Base-by-base conservation (phyloP, 108 stramenopile genomes). In the Nitzschia putrida region DNA sequence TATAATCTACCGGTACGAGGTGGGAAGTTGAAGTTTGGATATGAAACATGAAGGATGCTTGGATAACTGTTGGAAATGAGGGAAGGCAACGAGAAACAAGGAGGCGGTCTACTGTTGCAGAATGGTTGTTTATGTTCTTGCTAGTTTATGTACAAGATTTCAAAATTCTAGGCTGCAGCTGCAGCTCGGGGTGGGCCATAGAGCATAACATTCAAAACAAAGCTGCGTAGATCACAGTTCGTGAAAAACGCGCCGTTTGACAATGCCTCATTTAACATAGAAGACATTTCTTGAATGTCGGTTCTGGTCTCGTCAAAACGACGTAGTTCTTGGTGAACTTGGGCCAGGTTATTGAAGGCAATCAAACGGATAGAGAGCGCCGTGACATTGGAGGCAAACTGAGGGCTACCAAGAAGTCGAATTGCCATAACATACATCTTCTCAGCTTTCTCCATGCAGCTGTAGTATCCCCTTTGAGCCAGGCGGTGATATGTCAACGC, bases 401-500 rank as follows among this genome's bases (percentile, higher is more conserved):
- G 37, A 3, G 61, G 44, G 8, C n/a, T 7, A 39, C 44, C 23
- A 16, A 63, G 20, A 14, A 63, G 23, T 24, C 40, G 61, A 18
- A 63, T 14, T 1, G 61, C 61, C 44, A 63, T 44, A 20, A 0
- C 2, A 23, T 63, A 63, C 42, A 63, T 44, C 11, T 38, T 63
- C 44, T 44, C 61, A 18, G 61, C 61, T 43, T 63, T 63, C 12
- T 11, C 18, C 14, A 47, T 11, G n/a, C 18, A 63, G 10, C 21
- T 9, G 9, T 16, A 38, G 24, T 63, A 20, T 5, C 61, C 44
- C 61, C 23, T 44, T 22, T 13, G 18, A n/a, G 38, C 44, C 12
- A 63, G 20, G 21, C 61, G 61, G 24, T 63, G 61, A 53, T 40
- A 53, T n/a, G 66, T 24, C 16, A 54, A 39, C 13, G 52, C 51